Conservation (phyloP, 73 alveolate genomes). For the Symbiodinium pilosum region DNA sequence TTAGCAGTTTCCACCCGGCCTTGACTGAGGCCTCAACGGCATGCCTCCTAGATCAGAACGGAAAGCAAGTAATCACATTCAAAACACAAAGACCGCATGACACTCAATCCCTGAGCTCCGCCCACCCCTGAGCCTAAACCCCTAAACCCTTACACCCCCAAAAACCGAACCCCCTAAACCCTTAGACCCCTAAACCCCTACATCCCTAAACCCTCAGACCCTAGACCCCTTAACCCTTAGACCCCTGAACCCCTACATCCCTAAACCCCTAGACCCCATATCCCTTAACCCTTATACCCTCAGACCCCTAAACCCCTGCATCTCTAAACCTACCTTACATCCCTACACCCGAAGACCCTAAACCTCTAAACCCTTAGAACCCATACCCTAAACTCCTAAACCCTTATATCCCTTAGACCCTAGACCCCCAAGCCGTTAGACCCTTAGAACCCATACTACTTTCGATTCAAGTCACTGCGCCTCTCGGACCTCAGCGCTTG, state of each 20-base stretch:
- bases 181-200: background rate
- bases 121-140: background rate
- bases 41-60: no score
- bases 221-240: no score
- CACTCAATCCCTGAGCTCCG: no score
- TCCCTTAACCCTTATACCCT: background rate
- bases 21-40: no score
- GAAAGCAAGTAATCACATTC: no score
- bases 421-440: background rate
- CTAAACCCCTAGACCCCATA: background rate
- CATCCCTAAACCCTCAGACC: no score
- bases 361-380: background rate
- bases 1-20: no score
- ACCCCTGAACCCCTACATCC: background rate
- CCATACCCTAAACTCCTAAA: background rate
- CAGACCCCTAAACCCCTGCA: background rate
- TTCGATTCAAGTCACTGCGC: background rate
- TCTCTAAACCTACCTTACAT: background rate
- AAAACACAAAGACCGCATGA: no score
- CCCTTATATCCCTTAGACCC: background rate
- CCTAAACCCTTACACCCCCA: background rate
- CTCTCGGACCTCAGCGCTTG: conserved; percentile 26
- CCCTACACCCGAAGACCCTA: background rate
- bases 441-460: no score
- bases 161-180: background rate